A percentile compares a stretch with the other conserved stretches of the same genome.
phyloP scores from a whole-genome alignment of 257 asterid species.

The Primulina eburnea region DNA sequence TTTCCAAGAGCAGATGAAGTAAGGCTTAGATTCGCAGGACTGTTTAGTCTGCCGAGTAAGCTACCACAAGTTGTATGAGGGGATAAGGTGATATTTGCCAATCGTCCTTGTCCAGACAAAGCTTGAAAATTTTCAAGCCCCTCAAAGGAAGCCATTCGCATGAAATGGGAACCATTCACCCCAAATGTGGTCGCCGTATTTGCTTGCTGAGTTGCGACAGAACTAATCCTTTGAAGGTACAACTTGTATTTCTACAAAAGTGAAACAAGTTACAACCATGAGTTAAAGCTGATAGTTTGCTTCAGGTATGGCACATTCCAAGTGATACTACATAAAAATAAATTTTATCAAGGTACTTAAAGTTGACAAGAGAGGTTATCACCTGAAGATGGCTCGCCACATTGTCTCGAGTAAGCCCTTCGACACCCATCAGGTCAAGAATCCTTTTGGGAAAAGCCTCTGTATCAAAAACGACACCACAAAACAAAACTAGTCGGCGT shows the following conservation, averaged over 20 bases:
- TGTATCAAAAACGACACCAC: conserved; percentile 24
- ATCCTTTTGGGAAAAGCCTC: conserved; percentile 77
- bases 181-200: conserved; percentile 86
- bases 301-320: background rate
- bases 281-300: background rate
- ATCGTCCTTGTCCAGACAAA: conserved; percentile 62
- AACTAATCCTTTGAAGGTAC: conserved; percentile 57
- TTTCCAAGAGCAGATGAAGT: conserved; percentile 48
- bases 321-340: background rate
- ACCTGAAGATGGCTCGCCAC: conserved; percentile 81
- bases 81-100: conserved; percentile 43
- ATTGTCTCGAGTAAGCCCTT: conserved; percentile 62
- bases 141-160: conserved; percentile 60
- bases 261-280: background rate
- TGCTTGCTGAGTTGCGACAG: conserved; percentile 78
- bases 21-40: conserved; percentile 53
- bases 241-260: conserved; percentile 61
- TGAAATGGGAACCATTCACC: conserved; percentile 66
- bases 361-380: conserved; percentile 6
- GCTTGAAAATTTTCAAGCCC: conserved; percentile 66
- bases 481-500: background rate
- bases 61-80: conserved; percentile 49
- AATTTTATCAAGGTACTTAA: background rate
- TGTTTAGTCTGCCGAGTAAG: conserved; percentile 66
- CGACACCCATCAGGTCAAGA: conserved; percentile 69